Evolutionary conservation across 257 asterid species (phyloP), one percentile per base, ranked within the genome.

Genomic region (Solanum tarapatanum): DNA sequence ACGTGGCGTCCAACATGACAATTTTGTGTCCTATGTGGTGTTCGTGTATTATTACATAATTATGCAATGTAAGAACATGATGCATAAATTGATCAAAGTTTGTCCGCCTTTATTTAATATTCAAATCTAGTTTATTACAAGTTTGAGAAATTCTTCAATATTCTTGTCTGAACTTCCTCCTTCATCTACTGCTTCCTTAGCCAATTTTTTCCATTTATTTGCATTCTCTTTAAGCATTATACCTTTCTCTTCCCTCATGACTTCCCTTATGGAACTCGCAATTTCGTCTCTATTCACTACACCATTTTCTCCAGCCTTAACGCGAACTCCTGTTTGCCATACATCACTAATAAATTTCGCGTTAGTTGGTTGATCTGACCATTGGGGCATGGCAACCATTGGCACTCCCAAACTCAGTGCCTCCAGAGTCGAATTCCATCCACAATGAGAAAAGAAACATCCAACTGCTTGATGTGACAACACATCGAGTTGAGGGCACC

Each of bases 401-500:
- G 90, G 92, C 32, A 90, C 90, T 30, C 92, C 92, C 7, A 88
- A 84, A 62, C 92, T 75, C 87, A 90, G 2, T 32, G 90, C 92
- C 48, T 90, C 91, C 0, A 90, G 30, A 0, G 91, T 90, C 7
- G 90, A 89, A 64, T 90, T 90, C 90, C 90, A 90, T 4, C 92
- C 92, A 68, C 92, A 88, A 5, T 90, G 92, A 17, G 88, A 86
- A 6, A 88, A 7, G 84, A 90, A 90, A 55, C 90, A 88, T 60
- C 92, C 92, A 64, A 88, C 76, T 4, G 90, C 87, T 83, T 28
- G n/a, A 64, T 90, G 89, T 11, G 90, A 39, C 75, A 90, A 13
- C 16, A 88, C 92, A 2, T 88, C 85, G 2, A 90, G 85, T 12
- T 88, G 92, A 12, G 92, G 88, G 82, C 92, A 86, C 92, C 92